Percentiles rank a stretch among this genome's conserved stretches.
These are phyloP conservation scores for Fusarium nanum DNA, from an alignment of 2,329 filamentous ascomycete species.

Conservation along the genomic window DNA sequence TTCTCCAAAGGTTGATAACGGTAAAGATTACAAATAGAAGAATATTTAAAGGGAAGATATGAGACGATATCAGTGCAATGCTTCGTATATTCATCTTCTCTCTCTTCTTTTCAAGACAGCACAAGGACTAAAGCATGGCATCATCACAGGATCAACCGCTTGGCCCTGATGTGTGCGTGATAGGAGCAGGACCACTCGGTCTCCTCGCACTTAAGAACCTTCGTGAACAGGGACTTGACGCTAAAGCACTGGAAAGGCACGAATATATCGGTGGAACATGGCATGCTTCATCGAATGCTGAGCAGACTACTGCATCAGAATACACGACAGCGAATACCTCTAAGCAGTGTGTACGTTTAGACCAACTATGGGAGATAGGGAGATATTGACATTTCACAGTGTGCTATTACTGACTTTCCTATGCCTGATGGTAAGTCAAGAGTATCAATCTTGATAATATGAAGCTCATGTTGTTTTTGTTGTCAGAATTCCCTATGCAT, in stretches of 20 bases:
- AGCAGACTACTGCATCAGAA: conserved; percentile 53
- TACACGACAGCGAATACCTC: conserved; percentile 49
- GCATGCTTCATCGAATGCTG: conserved; percentile 51
- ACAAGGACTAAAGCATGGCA: conserved; percentile 23
- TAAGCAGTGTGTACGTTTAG: conserved; percentile 45
- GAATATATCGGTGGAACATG: conserved; percentile 57
- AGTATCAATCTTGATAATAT: not conserved
- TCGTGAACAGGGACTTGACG: conserved; percentile 57
- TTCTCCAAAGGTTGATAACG: not conserved
- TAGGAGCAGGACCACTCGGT: conserved; percentile 51
- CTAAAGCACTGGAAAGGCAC: conserved; percentile 56
- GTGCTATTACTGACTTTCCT: conserved; percentile 51
- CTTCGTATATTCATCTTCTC: not conserved
- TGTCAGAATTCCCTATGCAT: conserved; percentile 39
- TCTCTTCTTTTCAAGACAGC: not conserved
- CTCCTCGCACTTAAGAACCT: conserved; percentile 57
- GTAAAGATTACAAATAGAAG: not conserved
- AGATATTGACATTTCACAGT: conserved; percentile 32
- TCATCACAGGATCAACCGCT: conserved; percentile 18
- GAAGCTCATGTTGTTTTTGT: not conserved
- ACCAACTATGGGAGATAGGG: no score
- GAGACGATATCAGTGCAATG: not conserved
- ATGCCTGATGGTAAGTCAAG: conserved; percentile 45
- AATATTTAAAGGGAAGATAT: conserved; percentile 14
- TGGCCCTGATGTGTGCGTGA: conserved; percentile 45